Percentiles rank a stretch among this genome's conserved stretches.
phyloP scores from a whole-genome alignment of 2,329 filamentous ascomycete species.

The Aspergillus spinulosporus region DNA sequence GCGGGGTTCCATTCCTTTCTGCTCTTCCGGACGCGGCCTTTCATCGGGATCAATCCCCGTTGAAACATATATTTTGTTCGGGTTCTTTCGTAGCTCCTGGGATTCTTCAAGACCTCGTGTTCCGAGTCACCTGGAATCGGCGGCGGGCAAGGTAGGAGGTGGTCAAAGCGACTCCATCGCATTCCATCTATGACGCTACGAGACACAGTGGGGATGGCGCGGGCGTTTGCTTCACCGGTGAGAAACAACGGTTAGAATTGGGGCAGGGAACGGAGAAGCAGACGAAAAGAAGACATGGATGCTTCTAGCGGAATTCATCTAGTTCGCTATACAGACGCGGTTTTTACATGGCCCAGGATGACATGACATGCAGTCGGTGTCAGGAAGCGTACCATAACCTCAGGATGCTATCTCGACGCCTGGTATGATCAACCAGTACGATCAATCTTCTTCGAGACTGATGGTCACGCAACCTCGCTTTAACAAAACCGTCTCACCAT shows the following conservation, averaged over 20 bases:
- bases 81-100: constrained; percentile 9
- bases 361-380: not conserved
- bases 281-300: constrained; percentile 9
- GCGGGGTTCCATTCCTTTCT: constrained; percentile 15
- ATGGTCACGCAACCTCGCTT: not conserved
- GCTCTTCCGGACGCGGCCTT: constrained; percentile 3
- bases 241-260: constrained; percentile 24
- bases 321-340: not conserved
- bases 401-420: not conserved
- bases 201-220: constrained; percentile 22
- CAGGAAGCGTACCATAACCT: not conserved
- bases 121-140: not conserved
- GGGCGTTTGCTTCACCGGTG: constrained; percentile 22
- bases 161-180: constrained; percentile 15
- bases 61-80: constrained; percentile 8
- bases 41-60: constrained; percentile 5
- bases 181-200: constrained; percentile 30
- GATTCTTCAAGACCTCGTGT: not conserved
- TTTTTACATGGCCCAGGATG: too few species aligned
- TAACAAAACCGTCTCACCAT: not conserved
- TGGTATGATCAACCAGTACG: not conserved
- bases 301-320: constrained; percentile 2
- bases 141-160: constrained; percentile 10
- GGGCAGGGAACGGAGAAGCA: constrained; percentile 15
- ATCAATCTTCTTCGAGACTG: not conserved